These are phyloP conservation scores for Tillandsia leiboldiana DNA, from an alignment of 176 grass and related monocot species.

Conservation along the genomic window DNA sequence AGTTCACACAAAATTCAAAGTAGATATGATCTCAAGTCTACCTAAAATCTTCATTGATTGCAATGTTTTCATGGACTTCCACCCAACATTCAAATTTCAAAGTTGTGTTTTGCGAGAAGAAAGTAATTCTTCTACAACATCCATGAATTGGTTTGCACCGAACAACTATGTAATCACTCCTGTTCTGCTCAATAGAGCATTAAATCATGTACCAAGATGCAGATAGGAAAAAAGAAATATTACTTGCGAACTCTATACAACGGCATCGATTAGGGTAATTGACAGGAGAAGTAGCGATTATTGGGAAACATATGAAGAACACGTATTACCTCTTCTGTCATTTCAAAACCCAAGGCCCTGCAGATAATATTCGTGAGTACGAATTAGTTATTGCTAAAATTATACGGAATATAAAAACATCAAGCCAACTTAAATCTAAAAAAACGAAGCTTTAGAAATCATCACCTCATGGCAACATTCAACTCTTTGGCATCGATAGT, in stretches of 20 bases:
- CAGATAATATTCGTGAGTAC: background rate
- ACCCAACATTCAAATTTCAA: no score
- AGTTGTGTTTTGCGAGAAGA: no score
- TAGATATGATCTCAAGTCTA: no score
- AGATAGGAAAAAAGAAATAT: background rate
- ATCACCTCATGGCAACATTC: constrained; percentile 66
- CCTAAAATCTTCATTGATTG: no score
- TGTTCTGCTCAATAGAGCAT: no score
- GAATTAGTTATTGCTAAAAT: background rate
- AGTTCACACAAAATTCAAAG: no score
- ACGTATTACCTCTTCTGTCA: constrained; percentile 52
- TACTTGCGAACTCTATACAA: background rate
- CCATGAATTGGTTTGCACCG: no score
- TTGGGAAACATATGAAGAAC: background rate
- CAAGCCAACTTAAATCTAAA: background rate
- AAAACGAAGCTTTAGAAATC: background rate
- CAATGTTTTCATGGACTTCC: no score
- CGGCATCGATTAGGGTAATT: background rate
- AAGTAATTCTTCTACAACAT: no score
- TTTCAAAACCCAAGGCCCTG: constrained; percentile 84
- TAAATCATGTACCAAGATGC: background rate
- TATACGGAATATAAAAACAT: background rate
- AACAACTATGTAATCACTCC: no score
- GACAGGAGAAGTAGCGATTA: background rate
- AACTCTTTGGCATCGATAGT: constrained; percentile 65